phyloP scores from a whole-genome alignment of 257 asterid species.

The Cinchona pubescens region DNA sequence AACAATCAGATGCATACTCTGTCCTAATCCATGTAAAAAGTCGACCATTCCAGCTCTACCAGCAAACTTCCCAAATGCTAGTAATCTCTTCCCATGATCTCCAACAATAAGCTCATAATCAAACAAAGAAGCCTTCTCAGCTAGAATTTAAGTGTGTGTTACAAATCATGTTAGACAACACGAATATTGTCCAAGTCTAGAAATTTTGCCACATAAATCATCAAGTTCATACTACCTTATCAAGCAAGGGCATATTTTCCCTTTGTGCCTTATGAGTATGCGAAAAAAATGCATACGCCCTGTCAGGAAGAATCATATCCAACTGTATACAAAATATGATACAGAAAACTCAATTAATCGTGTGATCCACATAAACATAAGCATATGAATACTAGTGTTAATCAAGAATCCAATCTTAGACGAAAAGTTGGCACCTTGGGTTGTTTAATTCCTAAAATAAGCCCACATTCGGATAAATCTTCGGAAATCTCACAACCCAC shows the following conservation, averaged over 20 bases:
- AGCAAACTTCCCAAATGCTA: no score
- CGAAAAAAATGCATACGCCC: slow-evolving; percentile 89
- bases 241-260: slow-evolving; percentile 96
- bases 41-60: slow-evolving; percentile 95
- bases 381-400: no score
- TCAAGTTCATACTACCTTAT: slow-evolving; percentile 51
- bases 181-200: background rate
- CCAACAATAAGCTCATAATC: slow-evolving; percentile 95
- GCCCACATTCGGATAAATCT: slow-evolving; percentile 84
- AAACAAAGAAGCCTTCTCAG: slow-evolving; percentile 73
- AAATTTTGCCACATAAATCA: no score
- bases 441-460: slow-evolving; percentile 84
- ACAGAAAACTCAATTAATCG: no score
- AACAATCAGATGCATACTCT: slow-evolving; percentile 44
- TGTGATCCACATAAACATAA: no score
- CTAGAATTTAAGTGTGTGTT: slow-evolving; percentile 56
- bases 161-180: slow-evolving; percentile 4
- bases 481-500: slow-evolving; percentile 93
- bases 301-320: slow-evolving; percentile 88
- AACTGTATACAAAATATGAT: slow-evolving; percentile 50
- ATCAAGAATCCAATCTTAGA: background rate
- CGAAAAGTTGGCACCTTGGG: slow-evolving; percentile 57
- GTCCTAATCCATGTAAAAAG: slow-evolving; percentile 78
- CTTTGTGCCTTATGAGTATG: slow-evolving; percentile 95
- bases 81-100: slow-evolving; percentile 74